Conservation (phyloP, 768 basidiomycete genomes). For the Phylloporus arenicola region DNA sequence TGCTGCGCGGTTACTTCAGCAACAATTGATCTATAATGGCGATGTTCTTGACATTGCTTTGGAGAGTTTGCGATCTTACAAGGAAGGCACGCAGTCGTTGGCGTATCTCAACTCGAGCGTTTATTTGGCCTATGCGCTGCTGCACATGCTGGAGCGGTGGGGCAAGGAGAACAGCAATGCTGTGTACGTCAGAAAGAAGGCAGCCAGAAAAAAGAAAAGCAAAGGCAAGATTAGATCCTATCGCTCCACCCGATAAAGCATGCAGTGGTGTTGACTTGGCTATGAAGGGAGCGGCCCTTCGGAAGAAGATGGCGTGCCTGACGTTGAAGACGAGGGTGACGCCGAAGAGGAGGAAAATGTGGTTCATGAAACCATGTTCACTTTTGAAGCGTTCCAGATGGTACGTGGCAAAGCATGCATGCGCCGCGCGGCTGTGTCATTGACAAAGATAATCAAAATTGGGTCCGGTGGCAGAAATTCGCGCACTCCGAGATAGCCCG, state of each 20-base stretch:
- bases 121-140: slow-evolving; percentile 75
- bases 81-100: slow-evolving; percentile 69
- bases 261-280: slow-evolving; percentile 6
- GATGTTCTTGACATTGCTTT: slow-evolving; percentile 88
- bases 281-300: slow-evolving; percentile 33
- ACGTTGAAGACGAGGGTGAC: slow-evolving; percentile 61
- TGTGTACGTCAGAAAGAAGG: slow-evolving; percentile 68
- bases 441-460: slow-evolving; percentile 17
- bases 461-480: slow-evolving; percentile 61
- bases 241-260: slow-evolving; percentile 13
- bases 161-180: slow-evolving; percentile 59
- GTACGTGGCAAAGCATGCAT: slow-evolving; percentile 40
- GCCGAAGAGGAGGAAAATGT: slow-evolving; percentile 57
- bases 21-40: slow-evolving; percentile 92
- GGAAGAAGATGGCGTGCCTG: slow-evolving; percentile 61
- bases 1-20: slow-evolving; percentile 74
- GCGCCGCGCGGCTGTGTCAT: slow-evolving; percentile 12
- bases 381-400: slow-evolving; percentile 86
- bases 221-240: slow-evolving; percentile 38
- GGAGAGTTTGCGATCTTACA: slow-evolving; percentile 72
- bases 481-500: slow-evolving; percentile 80
- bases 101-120: slow-evolving; percentile 87
- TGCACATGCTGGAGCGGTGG: slow-evolving; percentile 88
- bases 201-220: slow-evolving; percentile 49
- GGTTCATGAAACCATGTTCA: slow-evolving; percentile 81